Percentiles rank a stretch among this genome's conserved stretches.
These are phyloP conservation scores for Myriosclerotinia curreyana DNA, from an alignment of 2,329 filamentous ascomycete genomes.

Conservation along the genomic window DNA sequence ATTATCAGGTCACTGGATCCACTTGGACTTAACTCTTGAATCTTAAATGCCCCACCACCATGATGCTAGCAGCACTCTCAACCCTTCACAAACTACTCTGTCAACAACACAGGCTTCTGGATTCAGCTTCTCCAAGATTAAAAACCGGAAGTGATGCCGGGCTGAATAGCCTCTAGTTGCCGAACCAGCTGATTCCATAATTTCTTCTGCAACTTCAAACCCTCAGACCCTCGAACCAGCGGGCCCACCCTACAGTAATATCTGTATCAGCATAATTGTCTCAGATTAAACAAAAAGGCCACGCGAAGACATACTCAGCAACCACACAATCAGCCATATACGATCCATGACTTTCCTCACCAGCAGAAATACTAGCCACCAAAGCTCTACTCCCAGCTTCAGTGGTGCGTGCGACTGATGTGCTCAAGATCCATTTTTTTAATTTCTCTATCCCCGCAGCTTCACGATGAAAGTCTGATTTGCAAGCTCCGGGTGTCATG, in stretches of 20 bases:
- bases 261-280: not conserved
- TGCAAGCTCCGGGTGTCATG: conserved; percentile 18
- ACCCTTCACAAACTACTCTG: not conserved
- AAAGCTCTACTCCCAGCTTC: conserved; percentile 8
- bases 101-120: too few relatives aligned
- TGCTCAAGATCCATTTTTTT: conserved; percentile 3
- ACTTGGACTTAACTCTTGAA: too few relatives aligned
- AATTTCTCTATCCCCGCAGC: not conserved
- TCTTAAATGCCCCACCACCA: too few relatives aligned
- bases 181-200: conserved; percentile 38
- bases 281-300: not conserved
- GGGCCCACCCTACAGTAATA: not conserved
- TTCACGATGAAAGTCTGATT: conserved; percentile 12
- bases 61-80: not conserved
- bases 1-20: too few relatives aligned
- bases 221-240: conserved; percentile 24
- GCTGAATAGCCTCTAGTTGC: not conserved
- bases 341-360: conserved; percentile 8
- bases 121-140: not conserved
- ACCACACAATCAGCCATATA: conserved; percentile 12
- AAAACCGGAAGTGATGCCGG: not conserved
- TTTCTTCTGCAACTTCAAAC: conserved; percentile 39
- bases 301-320: not conserved
- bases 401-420: not conserved
- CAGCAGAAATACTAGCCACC: conserved; percentile 1